A percentile compares a stretch with the other conserved stretches of the same genome.
Conservation (phyloP, 345 rosid genomes). For the Mercurialis annua region DNA sequence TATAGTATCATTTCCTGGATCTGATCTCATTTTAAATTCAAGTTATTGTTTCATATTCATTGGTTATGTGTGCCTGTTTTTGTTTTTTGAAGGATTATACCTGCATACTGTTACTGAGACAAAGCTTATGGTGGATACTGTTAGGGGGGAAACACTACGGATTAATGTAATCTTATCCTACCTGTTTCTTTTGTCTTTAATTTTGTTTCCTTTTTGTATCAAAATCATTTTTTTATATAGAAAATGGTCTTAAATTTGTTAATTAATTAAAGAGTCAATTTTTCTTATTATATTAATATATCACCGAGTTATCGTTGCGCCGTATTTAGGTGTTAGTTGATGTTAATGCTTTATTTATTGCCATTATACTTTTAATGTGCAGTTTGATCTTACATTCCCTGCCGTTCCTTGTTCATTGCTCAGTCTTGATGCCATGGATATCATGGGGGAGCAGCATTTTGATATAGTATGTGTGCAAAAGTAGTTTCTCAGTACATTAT, state of each 20-base stretch:
- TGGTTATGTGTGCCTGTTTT: background rate
- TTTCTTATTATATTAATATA: background rate
- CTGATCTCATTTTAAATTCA: background rate
- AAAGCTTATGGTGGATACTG: constrained; percentile 30
- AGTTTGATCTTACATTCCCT: constrained; percentile 37
- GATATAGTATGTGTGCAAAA: constrained; percentile 24
- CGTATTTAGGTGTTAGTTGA: background rate
- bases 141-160: constrained; percentile 27
- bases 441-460: constrained; percentile 35
- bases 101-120: constrained; percentile 31
- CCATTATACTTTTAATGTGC: background rate
- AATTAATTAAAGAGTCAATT: background rate
- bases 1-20: background rate
- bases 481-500: background rate
- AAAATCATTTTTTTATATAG: too few species aligned
- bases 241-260: too few species aligned
- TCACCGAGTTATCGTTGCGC: background rate
- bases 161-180: constrained; percentile 23
- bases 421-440: constrained; percentile 32
- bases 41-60: background rate
- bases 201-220: background rate
- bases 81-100: constrained; percentile 24
- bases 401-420: constrained; percentile 29
- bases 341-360: background rate
- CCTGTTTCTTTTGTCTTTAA: background rate